phyloP scores from a whole-genome alignment of 768 basidiomycete genomes.

The Tricholoma terreum region DNA sequence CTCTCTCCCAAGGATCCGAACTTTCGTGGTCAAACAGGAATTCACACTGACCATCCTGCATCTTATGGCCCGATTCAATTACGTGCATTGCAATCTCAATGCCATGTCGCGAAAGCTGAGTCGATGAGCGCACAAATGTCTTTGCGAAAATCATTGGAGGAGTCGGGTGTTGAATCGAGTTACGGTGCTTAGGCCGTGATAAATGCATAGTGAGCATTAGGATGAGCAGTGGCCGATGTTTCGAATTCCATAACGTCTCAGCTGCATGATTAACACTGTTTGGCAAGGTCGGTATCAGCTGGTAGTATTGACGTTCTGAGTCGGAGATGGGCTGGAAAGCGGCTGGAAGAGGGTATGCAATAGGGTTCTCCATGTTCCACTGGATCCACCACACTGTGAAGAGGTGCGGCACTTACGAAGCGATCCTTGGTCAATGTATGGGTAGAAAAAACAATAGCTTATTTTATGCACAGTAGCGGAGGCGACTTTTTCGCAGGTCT shows the following conservation, averaged over 20 bases:
- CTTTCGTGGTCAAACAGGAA: background rate
- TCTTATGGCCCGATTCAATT: background rate
- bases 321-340: background rate
- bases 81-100: background rate
- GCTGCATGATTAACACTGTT: background rate
- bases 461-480: slow-evolving; percentile 1
- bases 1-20: background rate
- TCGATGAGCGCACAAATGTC: background rate
- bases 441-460: background rate
- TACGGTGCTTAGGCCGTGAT: background rate
- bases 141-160: background rate
- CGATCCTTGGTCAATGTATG: background rate
- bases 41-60: background rate
- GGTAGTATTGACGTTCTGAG: background rate
- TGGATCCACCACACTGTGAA: background rate
- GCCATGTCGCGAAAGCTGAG: background rate
- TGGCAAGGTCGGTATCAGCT: background rate
- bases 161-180: background rate
- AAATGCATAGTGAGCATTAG: background rate
- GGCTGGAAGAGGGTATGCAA: background rate
- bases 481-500: background rate
- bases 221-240: background rate
- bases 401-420: background rate
- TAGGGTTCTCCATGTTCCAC: background rate
- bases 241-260: background rate